Percentiles rank a stretch among this genome's conserved stretches.
Evolutionary conservation across 2,329 filamentous ascomycete species (phyloP).

Genomic region (Arachnomyces sp.): DNA sequence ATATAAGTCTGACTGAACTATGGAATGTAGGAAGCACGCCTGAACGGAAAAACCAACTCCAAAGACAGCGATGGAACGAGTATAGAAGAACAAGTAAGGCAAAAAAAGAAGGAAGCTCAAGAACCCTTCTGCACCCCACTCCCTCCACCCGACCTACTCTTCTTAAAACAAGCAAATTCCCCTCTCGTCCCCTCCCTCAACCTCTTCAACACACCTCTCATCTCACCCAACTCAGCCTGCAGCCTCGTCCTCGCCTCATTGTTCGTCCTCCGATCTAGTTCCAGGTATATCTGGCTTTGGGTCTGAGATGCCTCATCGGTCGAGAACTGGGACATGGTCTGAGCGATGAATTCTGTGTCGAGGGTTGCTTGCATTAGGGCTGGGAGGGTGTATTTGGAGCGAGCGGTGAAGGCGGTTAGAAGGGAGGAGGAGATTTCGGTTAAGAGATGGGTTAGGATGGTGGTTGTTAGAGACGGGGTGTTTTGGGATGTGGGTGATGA

Average conservation of each 20-base stretch:
- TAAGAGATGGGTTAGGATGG: slow-evolving; percentile 79
- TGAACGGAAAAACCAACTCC: too few relatives aligned
- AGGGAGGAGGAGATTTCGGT: slow-evolving; percentile 73
- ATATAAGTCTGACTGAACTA: too few relatives aligned
- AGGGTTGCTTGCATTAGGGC: slow-evolving; percentile 94
- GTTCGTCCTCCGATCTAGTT: slow-evolving; percentile 81
- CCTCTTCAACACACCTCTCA: slow-evolving; percentile 79
- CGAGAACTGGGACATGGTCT: slow-evolving; percentile 84
- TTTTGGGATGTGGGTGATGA: slow-evolving; percentile 68
- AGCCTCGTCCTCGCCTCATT: slow-evolving; percentile 72
- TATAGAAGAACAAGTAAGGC: too few relatives aligned
- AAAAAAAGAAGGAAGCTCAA: too few relatives aligned
- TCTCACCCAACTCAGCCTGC: slow-evolving; percentile 81
- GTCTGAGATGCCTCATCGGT: slow-evolving; percentile 72
- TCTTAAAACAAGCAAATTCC: slow-evolving; percentile 81
- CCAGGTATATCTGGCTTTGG: slow-evolving; percentile 86
- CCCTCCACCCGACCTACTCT: slow-evolving; percentile 39
- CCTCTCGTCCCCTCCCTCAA: slow-evolving; percentile 73
- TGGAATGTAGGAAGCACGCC: too few relatives aligned
- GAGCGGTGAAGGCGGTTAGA: slow-evolving; percentile 67
- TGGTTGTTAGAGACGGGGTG: slow-evolving; percentile 65
- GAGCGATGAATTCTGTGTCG: slow-evolving; percentile 92
- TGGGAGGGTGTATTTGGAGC: slow-evolving; percentile 63
- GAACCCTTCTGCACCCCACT: too few relatives aligned
- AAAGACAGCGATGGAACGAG: too few relatives aligned